Evolutionary conservation across 371 early-diverging fungal genomes (phyloP).

Genomic region (Rhizopus delemar): DNA sequence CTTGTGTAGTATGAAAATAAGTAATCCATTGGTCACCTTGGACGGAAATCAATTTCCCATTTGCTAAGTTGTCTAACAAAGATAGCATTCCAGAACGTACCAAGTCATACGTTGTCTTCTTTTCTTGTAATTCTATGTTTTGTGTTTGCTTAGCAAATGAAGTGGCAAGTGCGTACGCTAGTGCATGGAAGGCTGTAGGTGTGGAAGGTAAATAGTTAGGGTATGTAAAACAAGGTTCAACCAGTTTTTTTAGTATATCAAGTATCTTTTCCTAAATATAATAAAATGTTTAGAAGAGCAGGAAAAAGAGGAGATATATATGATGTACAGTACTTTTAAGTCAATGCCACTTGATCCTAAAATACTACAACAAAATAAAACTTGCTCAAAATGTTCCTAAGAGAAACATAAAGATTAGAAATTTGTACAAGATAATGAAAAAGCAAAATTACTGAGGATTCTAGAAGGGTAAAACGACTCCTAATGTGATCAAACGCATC

Average conservation of each 20-base stretch:
- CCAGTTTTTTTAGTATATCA: conserved; percentile 25
- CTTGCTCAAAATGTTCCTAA: conserved; percentile 51
- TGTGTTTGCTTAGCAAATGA: conserved; percentile 23
- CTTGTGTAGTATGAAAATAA: conserved; percentile 14
- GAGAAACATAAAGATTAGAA: not conserved
- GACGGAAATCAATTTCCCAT: conserved; percentile 32
- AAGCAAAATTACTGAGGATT: conserved; percentile 31
- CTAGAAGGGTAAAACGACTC: conserved; percentile 33
- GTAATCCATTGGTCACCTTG: conserved; percentile 28
- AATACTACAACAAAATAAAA: conserved; percentile 45
- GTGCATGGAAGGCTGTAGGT: conserved; percentile 39
- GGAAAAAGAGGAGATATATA: not conserved
- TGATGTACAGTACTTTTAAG: conserved; percentile 34
- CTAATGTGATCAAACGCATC: conserved; percentile 53
- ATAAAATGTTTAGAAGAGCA: not conserved
- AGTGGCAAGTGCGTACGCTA: conserved; percentile 46
- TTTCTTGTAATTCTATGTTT: not conserved
- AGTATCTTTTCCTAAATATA: conserved; percentile 34
- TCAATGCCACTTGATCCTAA: conserved; percentile 27
- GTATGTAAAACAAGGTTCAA: conserved; percentile 30
- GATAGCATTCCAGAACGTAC: conserved; percentile 27
- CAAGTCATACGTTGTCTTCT: not conserved
- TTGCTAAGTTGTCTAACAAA: conserved; percentile 32
- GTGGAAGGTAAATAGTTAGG: conserved; percentile 40
- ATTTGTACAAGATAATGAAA: not conserved